Evolutionary conservation across 148 eudicot genomes (phyloP), one percentile per base, ranked within the genome.

Genomic region (Talinum fruticosum): DNA sequence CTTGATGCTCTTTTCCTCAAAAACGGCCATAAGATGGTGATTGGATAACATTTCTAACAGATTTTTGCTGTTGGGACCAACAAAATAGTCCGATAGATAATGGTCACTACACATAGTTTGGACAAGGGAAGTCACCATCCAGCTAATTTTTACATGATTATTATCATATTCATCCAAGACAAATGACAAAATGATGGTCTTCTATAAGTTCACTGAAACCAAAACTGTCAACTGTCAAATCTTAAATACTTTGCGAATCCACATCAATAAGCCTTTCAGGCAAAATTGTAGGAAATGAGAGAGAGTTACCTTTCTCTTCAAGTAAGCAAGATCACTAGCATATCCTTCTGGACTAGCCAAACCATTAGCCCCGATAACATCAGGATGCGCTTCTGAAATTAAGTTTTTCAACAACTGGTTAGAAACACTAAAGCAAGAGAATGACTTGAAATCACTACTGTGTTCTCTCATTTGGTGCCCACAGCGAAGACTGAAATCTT

Each of bases 311-410:
- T 96, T 96, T 79, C 61, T 76, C 90, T 96, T 93, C 82, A 96
- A 87, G 82, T 96, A 96, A 76, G 93, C 93, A 80, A 96, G 94
- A 76, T 96, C 97, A 57, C 74, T 91, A 65, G 87, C 84, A 84
- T 96, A 96, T 69, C 86, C 86, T 78, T 93, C 97, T 3, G 81
- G 73, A 53, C 91, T 83, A 73, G 97, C 97, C 86, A 88, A 29
- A 51, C 99, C 99, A 79, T 89, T 79, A 30, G 76, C 85, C 81
- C 82, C 86, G 71, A 96, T 96, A 36, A 87, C 97, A 81, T 96
- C 99, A 53, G 99, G 99, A 83, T 96, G 99, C 47, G 89, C 97
- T 97, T 96, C 99, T 96, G 23, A 65, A 23, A 32, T 33, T 41
- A 7, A n/a, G 26, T 32, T 32, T 34, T 21, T 36, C 29, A 37